phyloP scores from a whole-genome alignment of 192 early-diverging fungal species.

The Cladochytrium replicatum region DNA sequence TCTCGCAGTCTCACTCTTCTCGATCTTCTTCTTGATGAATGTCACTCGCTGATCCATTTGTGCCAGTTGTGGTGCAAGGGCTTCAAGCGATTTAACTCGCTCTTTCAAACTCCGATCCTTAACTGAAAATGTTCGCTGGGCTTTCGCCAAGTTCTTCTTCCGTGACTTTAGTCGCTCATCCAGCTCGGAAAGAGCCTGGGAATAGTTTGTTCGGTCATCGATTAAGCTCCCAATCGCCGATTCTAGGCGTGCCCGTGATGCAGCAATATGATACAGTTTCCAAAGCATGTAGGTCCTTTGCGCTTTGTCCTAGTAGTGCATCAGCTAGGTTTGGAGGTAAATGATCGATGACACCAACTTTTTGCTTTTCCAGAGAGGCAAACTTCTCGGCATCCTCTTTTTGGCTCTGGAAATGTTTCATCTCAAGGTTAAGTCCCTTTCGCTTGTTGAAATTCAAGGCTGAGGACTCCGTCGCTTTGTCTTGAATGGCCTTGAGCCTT shows the following conservation, averaged over 20 bases:
- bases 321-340: no score
- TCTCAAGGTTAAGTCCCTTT: conserved; percentile 76
- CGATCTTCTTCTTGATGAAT: conserved; percentile 63
- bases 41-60: no score
- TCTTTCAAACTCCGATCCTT: no score
- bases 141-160: conserved; percentile 62
- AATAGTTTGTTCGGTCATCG: no score
- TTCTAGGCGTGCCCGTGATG: no score
- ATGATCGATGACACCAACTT: conserved; percentile 32
- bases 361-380: conserved; percentile 49
- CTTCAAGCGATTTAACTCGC: no score
- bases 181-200: no score
- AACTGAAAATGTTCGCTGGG: conserved; percentile 70
- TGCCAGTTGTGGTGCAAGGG: no score
- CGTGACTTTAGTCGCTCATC: conserved; percentile 41
- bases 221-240: no score
- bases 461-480: conserved; percentile 78
- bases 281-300: conserved; percentile 68
- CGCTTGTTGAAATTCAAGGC: conserved; percentile 86
- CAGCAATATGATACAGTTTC: conserved; percentile 86
- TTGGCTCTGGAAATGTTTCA: conserved; percentile 87
- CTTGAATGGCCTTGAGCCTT: conserved; percentile 66
- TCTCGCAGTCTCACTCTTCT: conserved; percentile 60
- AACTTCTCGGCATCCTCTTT: conserved; percentile 84
- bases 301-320: conserved; percentile 40